These are phyloP conservation scores for Populus euphratica DNA, from an alignment of 345 rosid genomes.

Conservation along the genomic window DNA sequence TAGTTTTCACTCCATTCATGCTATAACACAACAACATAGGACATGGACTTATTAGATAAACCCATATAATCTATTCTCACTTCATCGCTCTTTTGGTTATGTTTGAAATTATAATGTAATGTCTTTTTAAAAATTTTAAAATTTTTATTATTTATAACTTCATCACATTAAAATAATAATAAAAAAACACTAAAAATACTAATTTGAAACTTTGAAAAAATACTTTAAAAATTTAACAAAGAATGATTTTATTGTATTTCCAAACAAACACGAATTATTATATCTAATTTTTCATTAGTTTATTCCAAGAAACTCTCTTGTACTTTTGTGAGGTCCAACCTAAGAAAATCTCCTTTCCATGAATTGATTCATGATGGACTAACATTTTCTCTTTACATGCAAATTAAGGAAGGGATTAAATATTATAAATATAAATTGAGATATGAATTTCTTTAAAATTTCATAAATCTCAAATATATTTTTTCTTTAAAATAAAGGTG, in stretches of 20 bases:
- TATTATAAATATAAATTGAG: no score
- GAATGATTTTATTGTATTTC: rapidly evolving
- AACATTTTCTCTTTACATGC: constrained; percentile 62
- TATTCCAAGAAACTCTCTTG: constrained; percentile 61
- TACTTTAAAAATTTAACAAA: no score
- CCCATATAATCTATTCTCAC: constrained; percentile 92
- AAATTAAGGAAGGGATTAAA: constrained; percentile 16
- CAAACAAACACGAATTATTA: constrained; percentile 35
- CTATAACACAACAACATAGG: constrained; percentile 58
- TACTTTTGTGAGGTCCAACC: constrained; percentile 55
- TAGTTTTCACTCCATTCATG: constrained; percentile 51
- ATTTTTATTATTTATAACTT: no score
- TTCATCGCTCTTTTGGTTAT: constrained; percentile 42
- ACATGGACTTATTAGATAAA: constrained; percentile 59
- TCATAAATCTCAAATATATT: no score
- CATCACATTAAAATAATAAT: constrained; percentile 1
- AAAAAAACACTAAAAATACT: neutral
- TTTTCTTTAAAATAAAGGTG: no score
- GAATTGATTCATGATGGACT: constrained; percentile 63
- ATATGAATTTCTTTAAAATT: no score
- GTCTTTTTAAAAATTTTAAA: no score
- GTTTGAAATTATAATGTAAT: no score
- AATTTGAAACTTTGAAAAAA: no score
- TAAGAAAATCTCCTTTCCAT: constrained; percentile 71
- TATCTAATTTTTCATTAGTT: constrained; percentile 46